Conservation (phyloP, 768 basidiomycete species). For the Amanita rimosa region DNA sequence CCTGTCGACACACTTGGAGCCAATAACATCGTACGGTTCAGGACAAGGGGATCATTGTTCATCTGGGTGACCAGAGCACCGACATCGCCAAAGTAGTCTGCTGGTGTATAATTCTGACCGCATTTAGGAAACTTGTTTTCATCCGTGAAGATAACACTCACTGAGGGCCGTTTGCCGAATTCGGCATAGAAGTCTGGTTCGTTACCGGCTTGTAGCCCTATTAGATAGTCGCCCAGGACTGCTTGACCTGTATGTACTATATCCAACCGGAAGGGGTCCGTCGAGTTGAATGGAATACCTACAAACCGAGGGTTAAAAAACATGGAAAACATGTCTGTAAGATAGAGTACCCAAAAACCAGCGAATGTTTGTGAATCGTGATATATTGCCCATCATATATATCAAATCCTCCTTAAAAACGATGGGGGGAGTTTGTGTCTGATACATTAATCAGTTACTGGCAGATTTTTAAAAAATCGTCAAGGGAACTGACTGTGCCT, state of each 20-base stretch:
- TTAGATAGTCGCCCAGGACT: slow-evolving; percentile 52
- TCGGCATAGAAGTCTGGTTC: slow-evolving; percentile 63
- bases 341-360: slow-evolving; percentile 31
- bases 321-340: not conserved
- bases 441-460: not conserved
- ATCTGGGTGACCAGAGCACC: slow-evolving; percentile 27
- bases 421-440: slow-evolving; percentile 59
- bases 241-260: slow-evolving; percentile 48
- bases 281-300: slow-evolving; percentile 59
- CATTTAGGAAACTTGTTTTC: not conserved
- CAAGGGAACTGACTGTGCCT: slow-evolving; percentile 15
- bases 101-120: slow-evolving; percentile 17
- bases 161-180: slow-evolving; percentile 29
- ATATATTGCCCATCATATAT: slow-evolving; percentile 51
- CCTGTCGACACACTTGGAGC: slow-evolving; percentile 50
- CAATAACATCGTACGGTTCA: slow-evolving; percentile 34
- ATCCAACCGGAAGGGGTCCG: slow-evolving; percentile 34
- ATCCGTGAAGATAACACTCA: slow-evolving; percentile 12
- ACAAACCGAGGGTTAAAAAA: not conserved
- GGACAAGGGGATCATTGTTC: slow-evolving; percentile 21
- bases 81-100: slow-evolving; percentile 41
- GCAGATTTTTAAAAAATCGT: not conserved
- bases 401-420: slow-evolving; percentile 56
- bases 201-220: slow-evolving; percentile 66
- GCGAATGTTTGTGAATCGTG: slow-evolving; percentile 42